Conservation (phyloP, 768 basidiomycete species). For the Termitomyces titanicus region DNA sequence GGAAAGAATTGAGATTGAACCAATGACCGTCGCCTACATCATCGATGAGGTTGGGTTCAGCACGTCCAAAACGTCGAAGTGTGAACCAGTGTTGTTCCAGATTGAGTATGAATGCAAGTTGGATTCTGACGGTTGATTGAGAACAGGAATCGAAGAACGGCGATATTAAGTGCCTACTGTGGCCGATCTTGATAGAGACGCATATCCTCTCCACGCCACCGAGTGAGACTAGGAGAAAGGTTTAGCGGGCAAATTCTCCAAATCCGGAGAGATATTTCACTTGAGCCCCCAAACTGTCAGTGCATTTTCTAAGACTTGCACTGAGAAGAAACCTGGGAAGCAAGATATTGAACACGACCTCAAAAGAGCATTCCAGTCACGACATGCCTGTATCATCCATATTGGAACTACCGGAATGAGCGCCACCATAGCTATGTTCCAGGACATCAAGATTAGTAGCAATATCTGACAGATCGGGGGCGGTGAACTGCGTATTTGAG, state of each 20-base stretch:
- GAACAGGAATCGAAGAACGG: not conserved
- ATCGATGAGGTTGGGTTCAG: slow-evolving; percentile 33
- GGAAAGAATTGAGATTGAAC: slow-evolving; percentile 79
- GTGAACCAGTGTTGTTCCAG: slow-evolving; percentile 89
- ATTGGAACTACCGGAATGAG: slow-evolving; percentile 58
- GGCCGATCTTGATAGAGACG: slow-evolving; percentile 69
- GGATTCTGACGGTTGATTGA: slow-evolving; percentile 43
- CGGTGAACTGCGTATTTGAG: slow-evolving; percentile 55
- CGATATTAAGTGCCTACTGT: slow-evolving; percentile 46
- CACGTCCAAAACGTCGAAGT: slow-evolving; percentile 71
- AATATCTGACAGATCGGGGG: slow-evolving; percentile 75
- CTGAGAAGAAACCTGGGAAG: slow-evolving; percentile 78
- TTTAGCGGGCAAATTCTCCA: slow-evolving; percentile 9
- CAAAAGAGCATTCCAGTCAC: not conserved
- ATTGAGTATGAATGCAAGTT: slow-evolving; percentile 87
- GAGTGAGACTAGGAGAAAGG: slow-evolving; percentile 51
- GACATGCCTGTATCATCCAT: slow-evolving; percentile 85
- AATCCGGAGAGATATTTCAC: slow-evolving; percentile 35
- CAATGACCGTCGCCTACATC: slow-evolving; percentile 26
- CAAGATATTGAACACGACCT: not conserved
- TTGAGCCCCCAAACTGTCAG: slow-evolving; percentile 80
- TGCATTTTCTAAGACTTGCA: slow-evolving; percentile 85
- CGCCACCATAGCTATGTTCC: slow-evolving; percentile 57
- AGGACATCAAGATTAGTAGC: slow-evolving; percentile 65
- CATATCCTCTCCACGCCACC: slow-evolving; percentile 87